These are phyloP conservation scores for Boletus barrowsii DNA, from an alignment of 768 basidiomycete genomes.

Conservation along the genomic window DNA sequence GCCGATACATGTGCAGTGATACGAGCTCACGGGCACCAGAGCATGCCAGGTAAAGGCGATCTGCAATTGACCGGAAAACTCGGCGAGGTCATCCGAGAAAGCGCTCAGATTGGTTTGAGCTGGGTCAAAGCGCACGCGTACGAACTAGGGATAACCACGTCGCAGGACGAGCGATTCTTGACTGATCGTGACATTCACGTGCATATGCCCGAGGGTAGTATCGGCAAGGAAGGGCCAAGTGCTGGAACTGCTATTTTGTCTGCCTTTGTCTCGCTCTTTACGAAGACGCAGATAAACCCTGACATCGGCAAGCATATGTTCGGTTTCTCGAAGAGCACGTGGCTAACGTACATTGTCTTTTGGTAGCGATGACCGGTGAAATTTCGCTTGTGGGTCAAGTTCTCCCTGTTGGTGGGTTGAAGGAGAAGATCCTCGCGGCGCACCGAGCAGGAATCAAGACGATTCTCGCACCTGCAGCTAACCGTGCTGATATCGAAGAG, in stretches of 20 bases:
- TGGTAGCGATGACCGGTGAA: slow-evolving; percentile 93
- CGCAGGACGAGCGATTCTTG: slow-evolving; percentile 71
- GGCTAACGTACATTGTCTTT: not conserved
- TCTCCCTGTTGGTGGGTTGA: slow-evolving; percentile 91
- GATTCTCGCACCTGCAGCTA: slow-evolving; percentile 81
- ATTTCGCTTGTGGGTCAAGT: slow-evolving; percentile 96
- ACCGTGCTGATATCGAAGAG: slow-evolving; percentile 93
- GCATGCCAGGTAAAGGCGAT: slow-evolving; percentile 94
- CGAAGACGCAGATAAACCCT: slow-evolving; percentile 75
- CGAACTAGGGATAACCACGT: slow-evolving; percentile 80
- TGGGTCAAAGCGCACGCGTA: slow-evolving; percentile 92
- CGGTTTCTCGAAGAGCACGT: not conserved
- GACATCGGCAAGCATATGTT: slow-evolving; percentile 70
- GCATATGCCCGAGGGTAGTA: slow-evolving; percentile 94
- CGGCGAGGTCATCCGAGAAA: slow-evolving; percentile 96
- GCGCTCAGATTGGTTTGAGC: slow-evolving; percentile 89
- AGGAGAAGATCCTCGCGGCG: slow-evolving; percentile 95
- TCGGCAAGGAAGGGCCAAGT: slow-evolving; percentile 94
- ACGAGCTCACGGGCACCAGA: slow-evolving; percentile 41
- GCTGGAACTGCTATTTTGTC: slow-evolving; percentile 93
- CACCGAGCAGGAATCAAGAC: slow-evolving; percentile 97
- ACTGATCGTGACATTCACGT: slow-evolving; percentile 88
- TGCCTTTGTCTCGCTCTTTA: slow-evolving; percentile 90
- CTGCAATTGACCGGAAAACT: slow-evolving; percentile 95
- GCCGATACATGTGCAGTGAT: not conserved